These are phyloP conservation scores for Curvularia lunata DNA, from an alignment of 2,329 filamentous ascomycete genomes.

Conservation along the genomic window DNA sequence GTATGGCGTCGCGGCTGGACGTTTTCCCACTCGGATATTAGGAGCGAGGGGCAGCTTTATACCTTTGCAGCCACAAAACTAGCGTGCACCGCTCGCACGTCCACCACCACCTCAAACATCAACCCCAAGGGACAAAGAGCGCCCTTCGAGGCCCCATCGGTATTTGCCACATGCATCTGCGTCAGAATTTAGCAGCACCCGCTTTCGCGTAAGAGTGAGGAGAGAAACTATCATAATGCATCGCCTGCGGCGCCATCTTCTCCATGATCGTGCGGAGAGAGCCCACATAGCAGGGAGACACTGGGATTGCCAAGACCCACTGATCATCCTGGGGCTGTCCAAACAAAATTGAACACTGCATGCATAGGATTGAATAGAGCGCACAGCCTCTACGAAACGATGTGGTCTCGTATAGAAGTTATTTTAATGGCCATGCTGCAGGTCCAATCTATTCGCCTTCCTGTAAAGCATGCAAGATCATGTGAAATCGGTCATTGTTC, in stretches of 20 bases:
- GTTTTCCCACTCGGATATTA: constrained; percentile 16
- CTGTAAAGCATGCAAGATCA: neutral
- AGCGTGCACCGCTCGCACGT: constrained; percentile 13
- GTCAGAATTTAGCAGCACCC: neutral
- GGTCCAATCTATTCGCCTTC: neutral
- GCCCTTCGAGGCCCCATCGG: neutral
- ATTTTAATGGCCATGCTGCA: neutral
- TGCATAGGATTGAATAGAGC: neutral
- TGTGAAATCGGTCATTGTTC: neutral
- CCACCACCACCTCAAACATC: constrained; percentile 12
- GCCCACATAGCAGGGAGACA: constrained; percentile 1
- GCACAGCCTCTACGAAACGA: neutral
- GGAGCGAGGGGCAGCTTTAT: constrained; percentile 21
- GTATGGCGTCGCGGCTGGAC: constrained; percentile 26
- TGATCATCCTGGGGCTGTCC: neutral
- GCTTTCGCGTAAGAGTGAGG: neutral
- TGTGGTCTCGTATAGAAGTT: neutral
- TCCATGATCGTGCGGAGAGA: neutral
- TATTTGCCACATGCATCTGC: neutral
- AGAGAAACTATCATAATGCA: neutral
- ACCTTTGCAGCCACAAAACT: constrained; percentile 17
- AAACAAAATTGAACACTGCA: neutral
- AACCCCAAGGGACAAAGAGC: constrained; percentile 8
- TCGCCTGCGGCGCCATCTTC: neutral
- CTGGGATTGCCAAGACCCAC: constrained; percentile 3